A percentile compares a stretch with the other conserved stretches of the same genome.
phyloP scores from a whole-genome alignment of 2,329 filamentous ascomycete species.

The Penicillium sumatraense region DNA sequence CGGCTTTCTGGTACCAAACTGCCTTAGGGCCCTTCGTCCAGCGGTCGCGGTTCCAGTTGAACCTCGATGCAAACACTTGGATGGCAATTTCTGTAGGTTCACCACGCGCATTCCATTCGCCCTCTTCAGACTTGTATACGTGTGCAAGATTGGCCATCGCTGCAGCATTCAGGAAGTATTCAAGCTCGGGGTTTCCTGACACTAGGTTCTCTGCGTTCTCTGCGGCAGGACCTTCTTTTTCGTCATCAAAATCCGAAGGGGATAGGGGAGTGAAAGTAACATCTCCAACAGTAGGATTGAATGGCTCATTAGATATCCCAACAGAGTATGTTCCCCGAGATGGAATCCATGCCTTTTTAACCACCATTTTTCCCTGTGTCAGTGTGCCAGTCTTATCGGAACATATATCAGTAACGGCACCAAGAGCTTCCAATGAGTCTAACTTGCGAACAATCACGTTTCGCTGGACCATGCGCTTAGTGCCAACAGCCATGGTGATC shows the following conservation, averaged over 20 bases:
- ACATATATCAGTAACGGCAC: conserved; percentile 64
- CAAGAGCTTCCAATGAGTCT: conserved; percentile 63
- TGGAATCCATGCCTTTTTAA: conserved; percentile 63
- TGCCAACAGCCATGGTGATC: conserved; percentile 69
- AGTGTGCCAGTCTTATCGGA: conserved; percentile 65
- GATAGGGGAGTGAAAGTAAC: conserved; percentile 45
- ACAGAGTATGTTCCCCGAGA: conserved; percentile 62
- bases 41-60: conserved; percentile 63
- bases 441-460: conserved; percentile 64
- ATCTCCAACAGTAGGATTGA: conserved; percentile 60
- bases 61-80: conserved; percentile 73
- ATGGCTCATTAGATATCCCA: conserved; percentile 59
- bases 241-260: conserved; percentile 39
- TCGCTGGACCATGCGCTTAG: conserved; percentile 61
- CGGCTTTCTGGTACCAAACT: conserved; percentile 63
- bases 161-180: conserved; percentile 65
- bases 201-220: conserved; percentile 41
- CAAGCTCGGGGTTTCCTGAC: conserved; percentile 52
- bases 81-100: conserved; percentile 76
- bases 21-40: conserved; percentile 57
- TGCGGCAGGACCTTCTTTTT: conserved; percentile 23
- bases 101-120: conserved; percentile 66
- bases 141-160: conserved; percentile 69
- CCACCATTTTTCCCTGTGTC: conserved; percentile 68
- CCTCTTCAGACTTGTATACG: conserved; percentile 59